Conservation (phyloP, 208 protist species). For the Angomonas desouzai region DNA sequence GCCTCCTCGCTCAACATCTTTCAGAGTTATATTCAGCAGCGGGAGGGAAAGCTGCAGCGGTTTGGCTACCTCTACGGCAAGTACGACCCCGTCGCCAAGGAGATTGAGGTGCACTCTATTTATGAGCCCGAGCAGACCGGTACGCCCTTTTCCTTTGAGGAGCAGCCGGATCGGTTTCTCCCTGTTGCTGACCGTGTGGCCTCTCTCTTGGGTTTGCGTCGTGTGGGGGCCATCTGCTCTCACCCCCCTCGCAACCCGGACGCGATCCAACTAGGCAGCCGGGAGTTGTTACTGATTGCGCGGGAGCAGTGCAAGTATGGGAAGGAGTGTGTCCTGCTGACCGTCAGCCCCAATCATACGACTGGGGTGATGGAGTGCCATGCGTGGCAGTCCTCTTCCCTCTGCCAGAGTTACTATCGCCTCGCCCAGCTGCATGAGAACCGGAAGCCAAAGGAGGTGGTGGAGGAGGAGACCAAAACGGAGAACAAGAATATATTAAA, state of each 20-base stretch:
- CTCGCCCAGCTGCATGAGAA: conserved; percentile 62
- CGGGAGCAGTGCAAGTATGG: conserved; percentile 81
- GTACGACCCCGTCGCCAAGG: conserved; percentile 32
- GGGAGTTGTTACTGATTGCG: conserved; percentile 77
- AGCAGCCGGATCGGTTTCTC: conserved; percentile 34
- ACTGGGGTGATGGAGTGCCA: conserved; percentile 50
- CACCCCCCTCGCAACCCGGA: conserved; percentile 56
- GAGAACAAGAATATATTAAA: not conserved
- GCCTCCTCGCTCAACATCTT: conserved; percentile 76
- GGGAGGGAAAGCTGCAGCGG: conserved; percentile 75
- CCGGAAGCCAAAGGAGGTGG: conserved; percentile 5
- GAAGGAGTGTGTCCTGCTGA: conserved; percentile 86
- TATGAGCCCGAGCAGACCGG: conserved; percentile 87
- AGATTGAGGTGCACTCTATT: conserved; percentile 74
- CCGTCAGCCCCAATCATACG: conserved; percentile 46
- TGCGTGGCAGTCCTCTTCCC: conserved; percentile 85
- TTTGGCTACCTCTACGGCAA: conserved; percentile 85
- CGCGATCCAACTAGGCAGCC: conserved; percentile 28
- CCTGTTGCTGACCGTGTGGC: conserved; percentile 54
- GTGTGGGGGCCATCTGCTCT: conserved; percentile 79
- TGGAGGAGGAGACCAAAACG: conserved; percentile 2
- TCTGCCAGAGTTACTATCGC: conserved; percentile 82
- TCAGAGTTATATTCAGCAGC: conserved; percentile 70
- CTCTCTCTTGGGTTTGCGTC: conserved; percentile 55
- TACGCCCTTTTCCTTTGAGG: conserved; percentile 46